Conservation (phyloP, 2,329 filamentous ascomycete genomes). For the Curvularia sp. region DNA sequence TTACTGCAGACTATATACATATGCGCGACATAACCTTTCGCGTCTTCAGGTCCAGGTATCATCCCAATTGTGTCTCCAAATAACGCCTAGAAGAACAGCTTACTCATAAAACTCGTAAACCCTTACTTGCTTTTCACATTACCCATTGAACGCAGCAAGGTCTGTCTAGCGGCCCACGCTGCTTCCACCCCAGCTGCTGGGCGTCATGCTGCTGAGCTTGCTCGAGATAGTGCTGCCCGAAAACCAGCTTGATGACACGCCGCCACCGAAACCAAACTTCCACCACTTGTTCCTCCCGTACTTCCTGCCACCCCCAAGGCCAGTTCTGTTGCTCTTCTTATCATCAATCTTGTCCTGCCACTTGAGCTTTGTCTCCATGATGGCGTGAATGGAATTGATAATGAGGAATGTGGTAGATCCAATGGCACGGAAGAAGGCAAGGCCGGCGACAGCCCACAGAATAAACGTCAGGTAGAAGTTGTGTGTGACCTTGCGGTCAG, state of each 20-base stretch:
- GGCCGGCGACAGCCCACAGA: conserved; percentile 84
- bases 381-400: conserved; percentile 81
- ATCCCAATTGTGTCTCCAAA: conserved; percentile 9
- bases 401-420: conserved; percentile 82
- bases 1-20: conserved; percentile 14
- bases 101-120: conserved; percentile 15
- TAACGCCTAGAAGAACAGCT: conserved; percentile 11
- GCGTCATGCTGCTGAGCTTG: conserved; percentile 47
- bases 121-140: conserved; percentile 7
- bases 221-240: conserved; percentile 48
- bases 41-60: conserved; percentile 15
- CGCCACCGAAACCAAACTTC: conserved; percentile 44
- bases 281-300: conserved; percentile 20
- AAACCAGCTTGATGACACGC: conserved; percentile 45
- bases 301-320: conserved; percentile 39
- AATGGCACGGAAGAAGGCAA: conserved; percentile 87
- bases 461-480: conserved; percentile 95
- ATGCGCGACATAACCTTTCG: background rate
- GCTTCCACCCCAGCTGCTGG: conserved; percentile 47
- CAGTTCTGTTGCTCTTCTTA: conserved; percentile 37
- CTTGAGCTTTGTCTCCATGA: conserved; percentile 85
- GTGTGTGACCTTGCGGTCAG: conserved; percentile 70
- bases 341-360: conserved; percentile 50
- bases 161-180: conserved; percentile 28
- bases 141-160: background rate